A percentile compares a stretch with the other conserved stretches of the same genome.
These are phyloP conservation scores for Ustilago sp. DNA, from an alignment of 1,284 basidiomycete genomes.

Conservation along the genomic window DNA sequence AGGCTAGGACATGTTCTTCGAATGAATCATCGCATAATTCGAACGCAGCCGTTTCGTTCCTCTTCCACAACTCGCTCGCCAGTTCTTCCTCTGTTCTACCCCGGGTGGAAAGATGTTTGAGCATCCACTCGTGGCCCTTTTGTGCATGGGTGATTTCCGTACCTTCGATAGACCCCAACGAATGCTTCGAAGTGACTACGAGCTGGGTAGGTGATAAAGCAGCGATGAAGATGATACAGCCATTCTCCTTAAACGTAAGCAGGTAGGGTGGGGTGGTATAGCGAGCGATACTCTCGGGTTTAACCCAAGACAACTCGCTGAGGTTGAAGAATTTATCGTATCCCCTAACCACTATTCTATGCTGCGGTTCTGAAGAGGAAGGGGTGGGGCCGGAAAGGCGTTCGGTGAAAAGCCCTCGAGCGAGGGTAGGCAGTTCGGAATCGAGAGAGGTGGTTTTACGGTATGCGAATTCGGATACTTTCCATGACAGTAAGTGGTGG, in stretches of 20 bases:
- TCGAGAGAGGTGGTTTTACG: constrained; percentile 57
- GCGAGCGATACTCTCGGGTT: constrained; percentile 67
- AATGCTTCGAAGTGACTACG: constrained; percentile 90
- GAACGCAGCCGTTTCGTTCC: constrained; percentile 84
- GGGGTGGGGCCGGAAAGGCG: constrained; percentile 6
- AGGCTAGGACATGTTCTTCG: constrained; percentile 94
- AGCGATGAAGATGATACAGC: constrained; percentile 96
- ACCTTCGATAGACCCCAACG: constrained; percentile 52
- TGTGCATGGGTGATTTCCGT: constrained; percentile 76
- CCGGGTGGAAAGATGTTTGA: constrained; percentile 76
- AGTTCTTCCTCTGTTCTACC: constrained; percentile 81
- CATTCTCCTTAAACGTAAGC: constrained; percentile 94
- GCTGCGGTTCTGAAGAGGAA: constrained; percentile 49
- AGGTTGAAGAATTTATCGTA: constrained; percentile 99
- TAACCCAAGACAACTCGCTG: constrained; percentile 92
- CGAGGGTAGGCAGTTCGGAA: constrained; percentile 64
- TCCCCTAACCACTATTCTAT: constrained; percentile 87
- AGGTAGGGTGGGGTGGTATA: constrained; percentile 85
- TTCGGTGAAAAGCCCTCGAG: constrained; percentile 66
- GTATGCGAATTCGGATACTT: constrained; percentile 67
- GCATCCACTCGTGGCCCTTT: constrained; percentile 85
- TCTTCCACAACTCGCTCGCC: constrained; percentile 81
- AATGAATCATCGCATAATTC: constrained; percentile 95
- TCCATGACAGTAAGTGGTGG: constrained; percentile 62
- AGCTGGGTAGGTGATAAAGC: constrained; percentile 82